Evolutionary conservation across 164 flowering plant species (phyloP), one percentile per base, ranked within the genome.

Genomic region (Annona squamosa): DNA sequence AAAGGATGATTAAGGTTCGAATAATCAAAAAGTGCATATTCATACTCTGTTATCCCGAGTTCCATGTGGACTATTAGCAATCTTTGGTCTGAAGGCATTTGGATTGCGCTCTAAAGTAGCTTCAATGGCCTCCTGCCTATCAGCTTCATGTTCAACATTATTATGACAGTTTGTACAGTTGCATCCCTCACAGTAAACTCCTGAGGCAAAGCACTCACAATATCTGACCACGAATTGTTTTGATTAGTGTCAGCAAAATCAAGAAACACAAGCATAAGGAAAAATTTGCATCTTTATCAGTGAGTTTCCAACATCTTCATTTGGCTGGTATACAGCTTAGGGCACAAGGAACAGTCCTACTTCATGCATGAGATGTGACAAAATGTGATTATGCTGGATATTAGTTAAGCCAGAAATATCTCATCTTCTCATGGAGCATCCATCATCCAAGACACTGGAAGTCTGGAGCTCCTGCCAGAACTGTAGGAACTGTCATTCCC

Each of bases 161-260:
- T 95, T 95, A 72, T 77, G 78, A 78, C 99, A 95, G 74, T 91
- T 89, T n/a, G 76, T 81, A 80, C 99, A 95, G 70, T 93, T 95
- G 86, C 99, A 95, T 2, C 98, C 97, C 79, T 95, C 98, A 78
- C 99, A 95, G 71, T 88, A 95, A 69, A 88, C 79, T 72, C 98
- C 97, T 61, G 97, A 87, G 70, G 99, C 97, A 86, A 95, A 95
- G 83, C 99, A 95, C 77, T 95, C 99, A 75, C 99, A 95, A 71
- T 95, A 95, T 88, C 99, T 95, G 88, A 70, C 56, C 74, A 76
- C 48, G 69, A 1, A 65, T 17, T 12, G 62, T 18, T 18, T 19
- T 56, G 46, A 68, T 68, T 17, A 46, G 59, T 7, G 9, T 52
- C 59, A 52, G 59, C 59, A 9, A 52, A 52, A 52, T 9, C 10